Evolutionary conservation across 768 basidiomycete genomes (phyloP).

Genomic region (Rhizopogon rudus): DNA sequence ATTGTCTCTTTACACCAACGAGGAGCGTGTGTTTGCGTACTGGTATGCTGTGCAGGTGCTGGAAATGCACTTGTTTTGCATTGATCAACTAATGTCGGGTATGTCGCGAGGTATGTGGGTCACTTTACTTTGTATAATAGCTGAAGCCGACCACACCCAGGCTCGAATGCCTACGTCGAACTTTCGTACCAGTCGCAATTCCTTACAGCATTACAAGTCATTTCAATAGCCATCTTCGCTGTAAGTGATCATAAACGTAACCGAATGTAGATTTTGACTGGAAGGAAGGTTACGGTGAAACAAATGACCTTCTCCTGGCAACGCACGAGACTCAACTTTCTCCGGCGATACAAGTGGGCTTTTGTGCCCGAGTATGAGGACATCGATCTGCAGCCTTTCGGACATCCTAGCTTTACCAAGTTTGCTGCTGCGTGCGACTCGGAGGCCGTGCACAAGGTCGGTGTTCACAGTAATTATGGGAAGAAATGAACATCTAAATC

Average conservation of each 20-base stretch:
- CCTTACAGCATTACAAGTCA: constrained; percentile 52
- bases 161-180: constrained; percentile 33
- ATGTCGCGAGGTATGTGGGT: constrained; percentile 35
- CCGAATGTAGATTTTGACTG: not conserved
- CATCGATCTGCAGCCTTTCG: constrained; percentile 39
- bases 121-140: not conserved
- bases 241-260: constrained; percentile 29
- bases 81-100: constrained; percentile 42
- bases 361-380: constrained; percentile 55
- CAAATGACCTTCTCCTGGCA: constrained; percentile 43
- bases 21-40: constrained; percentile 72
- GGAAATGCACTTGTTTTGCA: constrained; percentile 46
- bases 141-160: constrained; percentile 4
- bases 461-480: not conserved
- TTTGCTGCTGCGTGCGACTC: constrained; percentile 35
- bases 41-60: constrained; percentile 64
- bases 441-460: constrained; percentile 31
- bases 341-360: constrained; percentile 76
- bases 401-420: constrained; percentile 49
- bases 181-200: constrained; percentile 45
- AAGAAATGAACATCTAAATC: not conserved
- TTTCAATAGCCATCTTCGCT: constrained; percentile 49
- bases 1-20: constrained; percentile 61
- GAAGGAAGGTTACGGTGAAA: constrained; percentile 41
- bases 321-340: constrained; percentile 52